Conservation (phyloP, 2,329 filamentous ascomycete genomes). For the Cytospora schulzeri region DNA sequence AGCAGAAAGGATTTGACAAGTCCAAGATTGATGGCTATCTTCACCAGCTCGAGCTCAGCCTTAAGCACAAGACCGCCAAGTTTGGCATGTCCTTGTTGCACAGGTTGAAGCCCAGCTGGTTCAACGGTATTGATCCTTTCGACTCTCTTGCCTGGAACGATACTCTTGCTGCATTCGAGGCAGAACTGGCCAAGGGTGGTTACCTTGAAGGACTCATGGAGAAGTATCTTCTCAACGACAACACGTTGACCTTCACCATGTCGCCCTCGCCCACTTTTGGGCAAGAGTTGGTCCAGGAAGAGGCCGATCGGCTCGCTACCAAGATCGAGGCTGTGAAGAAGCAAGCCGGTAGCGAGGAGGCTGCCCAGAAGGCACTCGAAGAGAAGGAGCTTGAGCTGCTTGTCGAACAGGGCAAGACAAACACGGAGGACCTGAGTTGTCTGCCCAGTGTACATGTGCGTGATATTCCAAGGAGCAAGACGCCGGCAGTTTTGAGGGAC, state of each 20-base stretch:
- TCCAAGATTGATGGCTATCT: conserved; percentile 92
- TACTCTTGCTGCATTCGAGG: conserved; percentile 80
- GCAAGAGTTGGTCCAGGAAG: conserved; percentile 74
- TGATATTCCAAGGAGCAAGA: conserved; percentile 82
- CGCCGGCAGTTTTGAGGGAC: conserved; percentile 61
- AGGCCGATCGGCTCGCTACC: conserved; percentile 69
- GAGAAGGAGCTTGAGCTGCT: conserved; percentile 79
- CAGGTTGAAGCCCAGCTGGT: conserved; percentile 88
- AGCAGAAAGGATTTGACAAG: conserved; percentile 79
- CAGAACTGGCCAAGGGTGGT: conserved; percentile 69
- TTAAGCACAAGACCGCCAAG: conserved; percentile 95
- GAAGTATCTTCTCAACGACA: conserved; percentile 87
- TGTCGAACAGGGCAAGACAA: conserved; percentile 80
- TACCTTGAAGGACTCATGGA: conserved; percentile 86
- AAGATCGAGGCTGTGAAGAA: conserved; percentile 74
- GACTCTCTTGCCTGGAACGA: conserved; percentile 91
- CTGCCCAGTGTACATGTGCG: conserved; percentile 84
- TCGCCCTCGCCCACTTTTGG: conserved; percentile 76
- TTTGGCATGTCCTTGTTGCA: conserved; percentile 93
- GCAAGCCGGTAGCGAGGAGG: conserved; percentile 68
- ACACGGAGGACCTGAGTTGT: conserved; percentile 81
- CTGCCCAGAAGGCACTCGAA: conserved; percentile 72
- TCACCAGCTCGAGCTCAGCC: conserved; percentile 87
- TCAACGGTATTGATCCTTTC: conserved; percentile 92
- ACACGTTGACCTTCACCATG: conserved; percentile 93